These are phyloP conservation scores for Wickerhamomyces hampshirensis DNA, from an alignment of 805 yeast species.

Conservation along the genomic window DNA sequence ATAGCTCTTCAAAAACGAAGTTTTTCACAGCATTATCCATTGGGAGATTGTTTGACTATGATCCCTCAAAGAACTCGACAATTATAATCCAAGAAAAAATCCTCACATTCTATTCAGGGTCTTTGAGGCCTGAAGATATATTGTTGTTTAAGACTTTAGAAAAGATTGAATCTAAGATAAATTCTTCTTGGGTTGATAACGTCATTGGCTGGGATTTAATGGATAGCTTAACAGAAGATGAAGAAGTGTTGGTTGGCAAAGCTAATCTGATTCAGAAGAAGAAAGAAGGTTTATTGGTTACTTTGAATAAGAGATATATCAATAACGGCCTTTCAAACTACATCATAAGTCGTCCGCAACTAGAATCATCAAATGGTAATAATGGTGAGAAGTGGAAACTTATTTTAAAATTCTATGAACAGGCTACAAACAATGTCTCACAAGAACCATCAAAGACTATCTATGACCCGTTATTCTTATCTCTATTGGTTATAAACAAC, in stretches of 20 bases:
- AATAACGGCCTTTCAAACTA: constrained; percentile 41
- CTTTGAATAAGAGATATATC: constrained; percentile 45
- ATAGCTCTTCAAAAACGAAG: constrained; percentile 24
- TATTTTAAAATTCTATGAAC: constrained; percentile 27
- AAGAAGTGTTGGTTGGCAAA: constrained; percentile 42
- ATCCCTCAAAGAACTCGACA: constrained; percentile 43
- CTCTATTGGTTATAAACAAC: constrained; percentile 57
- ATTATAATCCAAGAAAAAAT: constrained; percentile 43
- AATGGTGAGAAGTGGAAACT: constrained; percentile 22
- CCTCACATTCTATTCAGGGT: constrained; percentile 56
- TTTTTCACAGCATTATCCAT: constrained; percentile 44
- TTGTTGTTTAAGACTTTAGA: constrained; percentile 53
- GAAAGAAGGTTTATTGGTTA: constrained; percentile 44
- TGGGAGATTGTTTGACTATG: constrained; percentile 43
- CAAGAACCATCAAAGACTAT: constrained; percentile 25
- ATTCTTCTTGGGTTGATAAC: constrained; percentile 59
- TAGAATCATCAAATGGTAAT: constrained; percentile 23
- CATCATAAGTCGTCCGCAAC: constrained; percentile 21
- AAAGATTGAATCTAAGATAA: constrained; percentile 48
- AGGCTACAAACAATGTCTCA: constrained; percentile 14
- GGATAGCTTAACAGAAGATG: constrained; percentile 32
- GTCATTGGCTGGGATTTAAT: constrained; percentile 64
- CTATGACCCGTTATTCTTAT: constrained; percentile 71
- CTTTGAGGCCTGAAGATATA: constrained; percentile 55
- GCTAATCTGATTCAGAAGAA: constrained; percentile 42